Evolutionary conservation across 2,329 filamentous ascomycete genomes (phyloP), one percentile per base, ranked within the genome.

Genomic region (Paecilomyces niveus): DNA sequence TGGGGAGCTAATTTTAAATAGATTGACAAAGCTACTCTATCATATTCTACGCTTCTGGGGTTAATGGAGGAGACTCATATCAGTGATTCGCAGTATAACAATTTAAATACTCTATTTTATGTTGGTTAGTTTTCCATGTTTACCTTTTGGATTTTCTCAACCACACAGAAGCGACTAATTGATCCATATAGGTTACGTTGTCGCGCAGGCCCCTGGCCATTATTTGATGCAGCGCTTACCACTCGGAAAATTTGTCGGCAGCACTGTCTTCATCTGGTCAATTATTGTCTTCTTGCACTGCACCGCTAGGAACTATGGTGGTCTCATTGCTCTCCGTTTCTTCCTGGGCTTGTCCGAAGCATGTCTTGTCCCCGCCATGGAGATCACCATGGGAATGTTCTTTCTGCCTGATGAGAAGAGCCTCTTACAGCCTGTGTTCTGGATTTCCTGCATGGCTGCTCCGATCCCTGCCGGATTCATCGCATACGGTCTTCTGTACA

Each of bases 391-490:
- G 8, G 72, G 71, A n/a, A 64, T 64, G 62, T 78, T 79, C 50
- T 82, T 84, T 63, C 76, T 74, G 1, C 59, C 69, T 0, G 65
- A 74, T 9, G 80, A 83, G 50, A 74, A 74, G 9, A 73, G 76
- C 1, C 73, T 81, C 51, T 75, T 81, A 0, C 78, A 80, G 8
- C 74, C 81, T 0, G 67, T 84, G 0, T 83, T 83, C 59, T 84
- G 81, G 81, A 50, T 62, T 2, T 60, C 61, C 2, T 64, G 61
- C 13, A 53, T 63, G 54, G 62, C 59, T 3, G 54, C 75, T 0
- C 73, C 74, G 9, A 69, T 77, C 22, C 64, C 66, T 1, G 68
- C 72, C 0, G 74, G 71, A 0, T 76, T 77, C 33, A 72, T 77
- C 7, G 68, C 74, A 0, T 78, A 78, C 56, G 76, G 74, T 0